phyloP scores from a whole-genome alignment of 2,329 filamentous ascomycete genomes.

The Monosporascus sp. region DNA sequence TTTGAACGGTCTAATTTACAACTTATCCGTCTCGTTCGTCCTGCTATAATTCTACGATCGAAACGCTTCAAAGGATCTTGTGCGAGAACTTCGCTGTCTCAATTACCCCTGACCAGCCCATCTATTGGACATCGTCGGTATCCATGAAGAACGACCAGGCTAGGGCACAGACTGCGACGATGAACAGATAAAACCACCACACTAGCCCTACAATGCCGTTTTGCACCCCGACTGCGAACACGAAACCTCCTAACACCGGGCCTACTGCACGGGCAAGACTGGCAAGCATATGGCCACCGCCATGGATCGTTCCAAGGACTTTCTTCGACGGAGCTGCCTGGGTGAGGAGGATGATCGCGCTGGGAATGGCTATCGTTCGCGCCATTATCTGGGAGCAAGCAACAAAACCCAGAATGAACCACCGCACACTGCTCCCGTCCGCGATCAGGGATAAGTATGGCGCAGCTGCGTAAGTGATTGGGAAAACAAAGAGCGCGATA shows the following conservation, averaged over 20 bases:
- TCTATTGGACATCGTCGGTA: slow-evolving; percentile 1
- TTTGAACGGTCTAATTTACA: too few relatives aligned
- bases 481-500: slow-evolving; percentile 52
- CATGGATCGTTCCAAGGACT: slow-evolving; percentile 33
- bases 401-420: slow-evolving; percentile 50
- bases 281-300: slow-evolving; percentile 25
- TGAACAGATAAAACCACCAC: slow-evolving; percentile 25
- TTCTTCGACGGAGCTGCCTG: slow-evolving; percentile 30
- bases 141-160: slow-evolving; percentile 23
- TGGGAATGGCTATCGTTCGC: slow-evolving; percentile 48
- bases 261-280: slow-evolving; percentile 22
- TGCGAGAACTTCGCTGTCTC: too few relatives aligned
- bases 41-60: too few relatives aligned
- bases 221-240: slow-evolving; percentile 22
- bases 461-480: slow-evolving; percentile 51
- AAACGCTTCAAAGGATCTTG: too few relatives aligned
- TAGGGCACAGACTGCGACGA: slow-evolving; percentile 20
- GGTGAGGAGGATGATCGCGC: slow-evolving; percentile 34
- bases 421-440: slow-evolving; percentile 36
- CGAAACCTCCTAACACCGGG: slow-evolving; percentile 22
- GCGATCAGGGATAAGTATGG: slow-evolving; percentile 56
- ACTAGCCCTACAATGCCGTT: slow-evolving; percentile 22
- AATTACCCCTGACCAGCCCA: neutral
- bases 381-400: slow-evolving; percentile 56
- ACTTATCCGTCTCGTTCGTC: too few relatives aligned